Evolutionary conservation across 2,329 filamentous ascomycete species (phyloP).

Genomic region (Dactylellina drechsleri): DNA sequence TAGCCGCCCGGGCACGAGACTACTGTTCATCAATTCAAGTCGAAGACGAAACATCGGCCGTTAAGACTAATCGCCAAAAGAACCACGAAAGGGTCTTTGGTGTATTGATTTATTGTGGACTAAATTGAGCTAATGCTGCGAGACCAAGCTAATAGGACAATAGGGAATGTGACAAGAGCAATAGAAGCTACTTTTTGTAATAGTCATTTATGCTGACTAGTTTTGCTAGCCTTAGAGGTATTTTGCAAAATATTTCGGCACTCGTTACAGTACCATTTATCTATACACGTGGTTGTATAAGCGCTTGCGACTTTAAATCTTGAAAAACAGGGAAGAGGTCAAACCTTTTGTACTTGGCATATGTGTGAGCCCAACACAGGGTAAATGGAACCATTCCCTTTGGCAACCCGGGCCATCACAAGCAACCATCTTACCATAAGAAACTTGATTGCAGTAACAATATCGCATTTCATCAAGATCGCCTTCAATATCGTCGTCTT

Average conservation of each 20-base stretch:
- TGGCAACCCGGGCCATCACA: constrained; percentile 85
- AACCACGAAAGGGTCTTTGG: too few species aligned
- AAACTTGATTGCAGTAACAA: constrained; percentile 83
- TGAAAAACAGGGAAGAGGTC: constrained; percentile 60
- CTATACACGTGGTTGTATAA: constrained; percentile 62
- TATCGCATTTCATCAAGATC: constrained; percentile 80
- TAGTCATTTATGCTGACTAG: constrained; percentile 19
- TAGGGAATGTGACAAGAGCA: too few species aligned
- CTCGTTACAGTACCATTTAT: constrained; percentile 84
- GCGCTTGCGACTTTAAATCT: too few species aligned
- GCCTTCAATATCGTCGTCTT: constrained; percentile 73
- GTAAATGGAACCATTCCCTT: constrained; percentile 87
- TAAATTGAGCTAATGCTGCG: too few species aligned
- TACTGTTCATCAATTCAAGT: too few species aligned
- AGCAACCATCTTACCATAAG: constrained; percentile 87
- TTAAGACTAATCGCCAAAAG: too few species aligned
- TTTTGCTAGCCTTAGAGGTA: constrained; percentile 22
- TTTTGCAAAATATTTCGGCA: constrained; percentile 62
- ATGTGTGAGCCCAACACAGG: constrained; percentile 80
- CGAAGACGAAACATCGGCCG: too few species aligned
- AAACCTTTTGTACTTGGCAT: constrained; percentile 80
- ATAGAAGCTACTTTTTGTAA: too few species aligned
- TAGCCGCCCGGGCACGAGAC: too few species aligned
- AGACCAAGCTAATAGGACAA: too few species aligned
- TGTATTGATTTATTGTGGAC: too few species aligned